phyloP scores from a whole-genome alignment of 1,284 basidiomycete genomes.

The Jaminaea rosea region DNA sequence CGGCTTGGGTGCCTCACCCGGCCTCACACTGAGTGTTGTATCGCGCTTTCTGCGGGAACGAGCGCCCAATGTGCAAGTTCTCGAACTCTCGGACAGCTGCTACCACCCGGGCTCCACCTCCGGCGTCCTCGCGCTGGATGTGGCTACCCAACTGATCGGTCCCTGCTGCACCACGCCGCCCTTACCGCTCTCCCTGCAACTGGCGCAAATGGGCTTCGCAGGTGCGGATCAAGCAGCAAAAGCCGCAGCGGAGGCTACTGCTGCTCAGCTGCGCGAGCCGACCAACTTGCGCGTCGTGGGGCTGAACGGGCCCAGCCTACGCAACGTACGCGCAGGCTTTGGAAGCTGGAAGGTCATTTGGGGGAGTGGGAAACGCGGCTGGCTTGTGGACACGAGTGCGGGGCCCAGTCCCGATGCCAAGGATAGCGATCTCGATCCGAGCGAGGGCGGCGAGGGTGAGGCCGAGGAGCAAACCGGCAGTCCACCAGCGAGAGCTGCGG shows the following conservation, averaged over 20 bases:
- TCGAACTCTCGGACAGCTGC: conserved; percentile 67
- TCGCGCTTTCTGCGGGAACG: conserved; percentile 62
- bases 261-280: conserved; percentile 21
- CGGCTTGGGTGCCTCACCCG: conserved; percentile 67
- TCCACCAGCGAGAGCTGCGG: neutral
- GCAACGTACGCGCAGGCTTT: conserved; percentile 64
- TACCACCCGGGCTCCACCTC: conserved; percentile 48
- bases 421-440: conserved; percentile 17
- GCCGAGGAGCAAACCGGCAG: neutral
- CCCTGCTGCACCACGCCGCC: conserved; percentile 38
- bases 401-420: conserved; percentile 58
- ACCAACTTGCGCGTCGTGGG: conserved; percentile 82
- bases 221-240: neutral
- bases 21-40: conserved; percentile 61
- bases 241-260: conserved; percentile 29
- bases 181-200: conserved; percentile 32
- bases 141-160: conserved; percentile 51
- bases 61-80: conserved; percentile 71
- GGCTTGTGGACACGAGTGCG: conserved; percentile 83
- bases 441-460: neutral
- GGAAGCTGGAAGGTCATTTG: conserved; percentile 76
- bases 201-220: conserved; percentile 34
- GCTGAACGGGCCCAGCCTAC: conserved; percentile 65
- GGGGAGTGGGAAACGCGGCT: conserved; percentile 85
- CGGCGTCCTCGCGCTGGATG: conserved; percentile 36